Percentiles rank a stretch among this genome's conserved stretches.
Evolutionary conservation across 139 green algal genomes (phyloP).

Genomic region (Auxenochlorella protothecoides): DNA sequence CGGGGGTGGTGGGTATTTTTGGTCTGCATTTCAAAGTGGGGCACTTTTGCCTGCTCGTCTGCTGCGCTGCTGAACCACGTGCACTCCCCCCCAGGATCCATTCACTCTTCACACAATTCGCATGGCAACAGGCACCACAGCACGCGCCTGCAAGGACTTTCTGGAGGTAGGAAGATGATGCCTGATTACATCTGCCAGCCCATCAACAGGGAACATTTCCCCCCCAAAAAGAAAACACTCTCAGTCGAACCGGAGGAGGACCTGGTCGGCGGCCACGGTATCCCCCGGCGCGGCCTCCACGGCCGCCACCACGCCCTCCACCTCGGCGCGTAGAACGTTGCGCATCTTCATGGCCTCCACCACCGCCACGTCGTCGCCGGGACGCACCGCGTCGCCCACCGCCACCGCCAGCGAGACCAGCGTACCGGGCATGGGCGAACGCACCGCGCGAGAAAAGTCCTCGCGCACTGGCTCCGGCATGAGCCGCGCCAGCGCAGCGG

Average conservation of each 20-base stretch:
- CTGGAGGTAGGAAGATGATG: no score
- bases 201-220: no score
- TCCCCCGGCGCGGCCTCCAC: constrained; percentile 22
- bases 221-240: not conserved
- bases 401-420: constrained; percentile 18
- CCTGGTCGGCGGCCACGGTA: constrained; percentile 29
- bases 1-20: no score
- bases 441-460: constrained; percentile 16
- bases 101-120: no score
- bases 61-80: no score
- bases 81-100: no score
- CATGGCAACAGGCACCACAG: no score
- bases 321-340: constrained; percentile 28
- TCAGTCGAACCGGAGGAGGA: constrained; percentile 37
- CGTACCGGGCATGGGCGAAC: constrained; percentile 35
- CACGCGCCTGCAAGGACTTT: no score
- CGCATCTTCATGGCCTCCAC: constrained; percentile 57
- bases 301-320: constrained; percentile 16
- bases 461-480: constrained; percentile 8
- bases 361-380: constrained; percentile 43
- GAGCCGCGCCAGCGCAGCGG: not conserved
- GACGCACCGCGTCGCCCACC: constrained; percentile 19
- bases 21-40: not conserved
- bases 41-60: no score
- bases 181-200: no score